Percentiles rank a stretch among this genome's conserved stretches.
phyloP scores from a whole-genome alignment of 208 protist genomes.

The Wallacemonas rigidus region DNA sequence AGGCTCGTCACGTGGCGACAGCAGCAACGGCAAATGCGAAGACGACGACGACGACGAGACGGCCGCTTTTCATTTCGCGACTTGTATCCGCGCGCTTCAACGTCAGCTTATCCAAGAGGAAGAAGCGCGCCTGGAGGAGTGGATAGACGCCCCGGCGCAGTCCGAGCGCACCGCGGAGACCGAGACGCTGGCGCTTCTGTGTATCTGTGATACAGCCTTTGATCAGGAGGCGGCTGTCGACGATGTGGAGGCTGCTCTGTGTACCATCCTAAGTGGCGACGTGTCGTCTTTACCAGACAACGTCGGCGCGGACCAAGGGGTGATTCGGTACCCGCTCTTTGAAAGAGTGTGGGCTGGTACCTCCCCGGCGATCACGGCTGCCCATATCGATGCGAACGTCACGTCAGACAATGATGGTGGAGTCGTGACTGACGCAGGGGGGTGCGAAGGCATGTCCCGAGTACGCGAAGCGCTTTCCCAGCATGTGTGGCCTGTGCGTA shows the following conservation, averaged over 20 bases:
- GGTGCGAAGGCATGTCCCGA: conserved; percentile 29
- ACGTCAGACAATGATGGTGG: too few relatives aligned
- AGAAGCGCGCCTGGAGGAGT: conserved; percentile 13
- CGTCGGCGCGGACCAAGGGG: neutral
- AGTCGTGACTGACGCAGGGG: neutral
- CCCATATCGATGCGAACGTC: too few relatives aligned
- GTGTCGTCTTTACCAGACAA: too few relatives aligned
- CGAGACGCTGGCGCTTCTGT: conserved; percentile 28
- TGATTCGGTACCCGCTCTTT: conserved; percentile 16
- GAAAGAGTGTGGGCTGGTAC: conserved; percentile 35
- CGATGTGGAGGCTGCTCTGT: conserved; percentile 14
- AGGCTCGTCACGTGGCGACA: too few relatives aligned
- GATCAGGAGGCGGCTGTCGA: conserved; percentile 7
- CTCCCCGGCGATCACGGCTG: neutral
- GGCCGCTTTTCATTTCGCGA: neutral
- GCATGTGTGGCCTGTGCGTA: conserved; percentile 48
- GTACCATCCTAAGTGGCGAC: neutral
- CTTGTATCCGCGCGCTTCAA: neutral
- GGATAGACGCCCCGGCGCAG: neutral
- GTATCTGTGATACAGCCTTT: conserved; percentile 21
- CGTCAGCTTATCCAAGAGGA: conserved; percentile 8
- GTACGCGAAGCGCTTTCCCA: conserved; percentile 60
- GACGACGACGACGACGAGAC: neutral
- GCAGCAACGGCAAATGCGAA: too few relatives aligned
- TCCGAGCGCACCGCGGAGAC: neutral